phyloP scores from a whole-genome alignment of 805 yeast genomes.

The Kazachstania taianensis region DNA sequence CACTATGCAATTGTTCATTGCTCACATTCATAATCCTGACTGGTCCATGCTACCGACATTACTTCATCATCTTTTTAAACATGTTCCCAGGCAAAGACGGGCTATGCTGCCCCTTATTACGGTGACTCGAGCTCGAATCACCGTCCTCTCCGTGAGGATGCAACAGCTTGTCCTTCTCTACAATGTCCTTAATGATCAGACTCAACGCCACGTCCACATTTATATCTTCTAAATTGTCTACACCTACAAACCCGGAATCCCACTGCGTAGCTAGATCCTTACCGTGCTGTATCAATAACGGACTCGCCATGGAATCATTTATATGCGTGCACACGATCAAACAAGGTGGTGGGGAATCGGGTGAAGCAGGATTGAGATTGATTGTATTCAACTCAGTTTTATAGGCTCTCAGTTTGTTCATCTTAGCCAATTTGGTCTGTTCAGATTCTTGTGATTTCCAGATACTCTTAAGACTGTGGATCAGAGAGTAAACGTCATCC shows the following conservation, averaged over 20 bases:
- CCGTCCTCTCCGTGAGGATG: constrained; percentile 3
- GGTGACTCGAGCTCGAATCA: not conserved
- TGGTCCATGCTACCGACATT: not conserved
- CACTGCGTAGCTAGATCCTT: constrained; percentile 45
- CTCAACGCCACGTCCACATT: constrained; percentile 50
- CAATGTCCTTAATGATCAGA: constrained; percentile 48
- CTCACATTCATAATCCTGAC: no score
- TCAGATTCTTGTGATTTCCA: constrained; percentile 36
- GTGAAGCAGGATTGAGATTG: constrained; percentile 29
- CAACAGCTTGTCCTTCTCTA: constrained; percentile 34
- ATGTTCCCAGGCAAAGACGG: constrained; percentile 1
- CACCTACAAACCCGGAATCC: constrained; percentile 55
- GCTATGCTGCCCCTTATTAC: not conserved
- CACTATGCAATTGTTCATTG: no score
- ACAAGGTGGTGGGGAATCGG: constrained; percentile 51
- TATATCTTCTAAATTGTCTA: constrained; percentile 43
- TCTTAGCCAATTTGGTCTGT: constrained; percentile 25
- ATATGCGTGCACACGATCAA: constrained; percentile 57
- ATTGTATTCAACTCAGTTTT: constrained; percentile 26
- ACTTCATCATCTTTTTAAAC: constrained; percentile 7
- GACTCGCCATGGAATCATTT: constrained; percentile 48
- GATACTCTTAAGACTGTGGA: constrained; percentile 45
- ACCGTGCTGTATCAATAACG: constrained; percentile 49
- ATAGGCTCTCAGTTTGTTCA: constrained; percentile 25
- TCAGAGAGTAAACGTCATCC: constrained; percentile 52